phyloP scores from a whole-genome alignment of 495 filamentous ascomycete genomes.

The Penicillium daleae region DNA sequence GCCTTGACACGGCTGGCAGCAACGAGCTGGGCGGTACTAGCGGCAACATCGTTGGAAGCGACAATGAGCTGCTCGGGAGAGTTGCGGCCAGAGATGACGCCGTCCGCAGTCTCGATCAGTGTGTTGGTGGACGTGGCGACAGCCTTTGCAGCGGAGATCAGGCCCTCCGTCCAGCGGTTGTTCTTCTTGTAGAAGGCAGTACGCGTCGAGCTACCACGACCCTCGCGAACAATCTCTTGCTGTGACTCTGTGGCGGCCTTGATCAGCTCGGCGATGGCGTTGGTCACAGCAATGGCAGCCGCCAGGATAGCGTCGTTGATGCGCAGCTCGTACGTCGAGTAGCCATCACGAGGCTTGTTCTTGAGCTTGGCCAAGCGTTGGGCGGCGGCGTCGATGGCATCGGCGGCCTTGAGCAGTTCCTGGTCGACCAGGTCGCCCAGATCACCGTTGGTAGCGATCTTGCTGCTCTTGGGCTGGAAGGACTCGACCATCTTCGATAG shows the following conservation, averaged over 20 bases:
- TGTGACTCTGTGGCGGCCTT: conserved; percentile 93
- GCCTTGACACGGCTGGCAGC: conserved; percentile 96
- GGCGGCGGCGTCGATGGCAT: conserved; percentile 90
- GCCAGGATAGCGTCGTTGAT: conserved; percentile 95
- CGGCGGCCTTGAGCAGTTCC: conserved; percentile 90
- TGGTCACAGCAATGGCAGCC: conserved; percentile 94
- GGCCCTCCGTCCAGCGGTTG: conserved; percentile 95
- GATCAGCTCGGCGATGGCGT: conserved; percentile 92
- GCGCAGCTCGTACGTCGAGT: conserved; percentile 93
- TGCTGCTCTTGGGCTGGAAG: conserved; percentile 82
- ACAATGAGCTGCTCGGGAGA: conserved; percentile 97
- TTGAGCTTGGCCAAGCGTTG: conserved; percentile 85
- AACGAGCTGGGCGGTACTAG: conserved; percentile 93
- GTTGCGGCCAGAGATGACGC: conserved; percentile 88
- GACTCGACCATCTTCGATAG: conserved; percentile 90
- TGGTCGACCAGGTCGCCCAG: conserved; percentile 91
- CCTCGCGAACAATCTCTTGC: conserved; percentile 96
- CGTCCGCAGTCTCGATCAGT: conserved; percentile 96
- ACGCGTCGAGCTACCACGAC: conserved; percentile 80
- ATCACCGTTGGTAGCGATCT: conserved; percentile 81
- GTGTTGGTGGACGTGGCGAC: conserved; percentile 91
- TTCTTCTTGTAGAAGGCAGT: conserved; percentile 99
- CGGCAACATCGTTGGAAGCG: conserved; percentile 94
- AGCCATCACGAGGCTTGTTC: conserved; percentile 91
- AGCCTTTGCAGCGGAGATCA: conserved; percentile 96